Base-by-base conservation (phyloP, 768 basidiomycete genomes). In the Xanthoconium purpureum region DNA sequence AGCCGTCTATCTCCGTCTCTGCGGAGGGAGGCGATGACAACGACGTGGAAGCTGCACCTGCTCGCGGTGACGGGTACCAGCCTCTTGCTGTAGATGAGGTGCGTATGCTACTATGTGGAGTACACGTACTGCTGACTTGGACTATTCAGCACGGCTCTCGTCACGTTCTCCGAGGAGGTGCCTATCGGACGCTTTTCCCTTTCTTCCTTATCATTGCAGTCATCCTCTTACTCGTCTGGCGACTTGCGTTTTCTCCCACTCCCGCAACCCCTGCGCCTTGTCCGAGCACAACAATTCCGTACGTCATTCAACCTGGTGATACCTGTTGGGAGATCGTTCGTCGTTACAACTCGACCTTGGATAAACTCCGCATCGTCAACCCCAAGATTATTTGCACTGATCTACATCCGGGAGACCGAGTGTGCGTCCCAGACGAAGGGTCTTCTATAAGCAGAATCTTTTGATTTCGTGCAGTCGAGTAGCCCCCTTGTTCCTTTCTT, bases 141-240 rank as follows among this genome's bases (percentile, higher is more conserved):
- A 67, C 55, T 56, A 24, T 74, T 63, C 68, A 77, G 44, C 66
- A 68, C 50, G 70, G 69, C 33, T 44, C 67, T 20, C 69, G 69
- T 42, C 62, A 69, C 9, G 57, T 64, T 56, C 63, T 73, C 47
- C 76, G 74, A 51, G 63, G 75, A n/a, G 66, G 70, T 11, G 74
- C 82, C 7, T 87, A 87, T 63, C 79, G 81, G 24, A 78, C 83
- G 0, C 75, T 89, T 8, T 84, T 86, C 63, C 87, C 87, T 8
- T 89, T 88, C 74, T 85, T 88, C 75, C 82, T 89, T 55, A 78
- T 87, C 47, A 78, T 88, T 42, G 82, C 80, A 12, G 85, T 83
- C 52, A 56, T 82, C 18, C 77, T 89, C 39, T 76, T 89, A 13
- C 78, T 87, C 52, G 71, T 85, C 57, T 87, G 84, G 81, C 81